Evolutionary conservation across 2,329 filamentous ascomycete genomes (phyloP), one percentile per base, ranked within the genome.

Genomic region (Colletotrichum orbiculare): DNA sequence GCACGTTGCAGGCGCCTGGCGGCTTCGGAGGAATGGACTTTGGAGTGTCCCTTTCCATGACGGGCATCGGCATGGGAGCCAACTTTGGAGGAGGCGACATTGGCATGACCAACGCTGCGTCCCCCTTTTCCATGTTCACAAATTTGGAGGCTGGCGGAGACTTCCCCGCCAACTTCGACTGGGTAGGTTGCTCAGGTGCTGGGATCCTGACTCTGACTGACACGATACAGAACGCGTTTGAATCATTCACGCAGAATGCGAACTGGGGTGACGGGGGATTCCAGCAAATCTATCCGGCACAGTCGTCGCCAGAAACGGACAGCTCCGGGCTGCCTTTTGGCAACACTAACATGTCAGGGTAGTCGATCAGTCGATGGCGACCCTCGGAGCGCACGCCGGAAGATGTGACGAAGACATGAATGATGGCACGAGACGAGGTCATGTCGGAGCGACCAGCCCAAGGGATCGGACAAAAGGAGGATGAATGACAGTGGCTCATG

Each of bases 231-330:
- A 82, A 82, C 47, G 82, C 83, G 11, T 83, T 88, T 52, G 85
- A 88, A 65, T 87, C 81, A 55, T 88, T 84, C 66, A 81, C 85
- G 0, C 86, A 88, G 56, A 81, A 74, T n/a, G 80, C 83, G 12
- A 82, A 80, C 46, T 87, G 84, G 79, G 83, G 80, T 3, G 84
- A 87, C 38, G 81, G 83, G 61, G 79, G 80, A 13, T 85, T 86
- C 69, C 81, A 83, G 57, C 81, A 87, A 66, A 77, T 73, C 4
- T 75, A 66, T 77, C 68, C 64, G 0, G 60, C 54, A 5, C 60
- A 66, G 54, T 41, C 60, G 12, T 59, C 64, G 15, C 64, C 59
- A 13, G 64, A 66, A 50, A 63, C 64, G 39, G 60, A 58, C 35
- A 33, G 17, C 9, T 42, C 54, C 43, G 60, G 64, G 3, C 54